Percentiles rank a stretch among this genome's conserved stretches.
Evolutionary conservation across 768 basidiomycete species (phyloP).

Genomic region (Podaxis sp.): DNA sequence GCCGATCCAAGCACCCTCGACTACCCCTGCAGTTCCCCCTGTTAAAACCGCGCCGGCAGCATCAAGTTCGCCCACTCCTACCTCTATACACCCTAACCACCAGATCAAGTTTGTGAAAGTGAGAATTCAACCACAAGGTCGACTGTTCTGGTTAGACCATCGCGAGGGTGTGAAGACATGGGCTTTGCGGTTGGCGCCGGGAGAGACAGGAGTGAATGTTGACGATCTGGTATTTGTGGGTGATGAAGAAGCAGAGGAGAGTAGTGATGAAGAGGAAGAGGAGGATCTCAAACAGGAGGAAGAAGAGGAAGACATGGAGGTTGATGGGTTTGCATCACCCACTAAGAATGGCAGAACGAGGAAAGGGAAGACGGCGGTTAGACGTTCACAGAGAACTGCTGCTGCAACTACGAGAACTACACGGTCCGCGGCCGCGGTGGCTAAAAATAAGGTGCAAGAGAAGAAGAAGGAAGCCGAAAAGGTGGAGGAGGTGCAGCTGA

Average conservation of each 20-base stretch:
- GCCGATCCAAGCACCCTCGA: slow-evolving; percentile 22
- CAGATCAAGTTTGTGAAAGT: slow-evolving; percentile 56
- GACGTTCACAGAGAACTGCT: slow-evolving; percentile 22
- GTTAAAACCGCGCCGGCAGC: slow-evolving; percentile 27
- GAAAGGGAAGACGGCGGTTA: slow-evolving; percentile 38
- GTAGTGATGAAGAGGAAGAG: slow-evolving; percentile 52
- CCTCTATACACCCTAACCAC: slow-evolving; percentile 38
- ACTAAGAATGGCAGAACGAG: slow-evolving; percentile 42
- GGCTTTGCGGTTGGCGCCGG: slow-evolving; percentile 60
- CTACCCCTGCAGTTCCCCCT: slow-evolving; percentile 21
- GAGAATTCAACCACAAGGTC: slow-evolving; percentile 56
- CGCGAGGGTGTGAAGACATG: slow-evolving; percentile 74
- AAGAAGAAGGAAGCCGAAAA: slow-evolving; percentile 44
- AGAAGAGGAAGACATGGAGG: slow-evolving; percentile 46
- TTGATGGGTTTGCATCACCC: slow-evolving; percentile 36
- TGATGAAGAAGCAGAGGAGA: slow-evolving; percentile 60
- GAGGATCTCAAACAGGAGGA: slow-evolving; percentile 37
- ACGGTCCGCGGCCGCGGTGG: slow-evolving; percentile 29
- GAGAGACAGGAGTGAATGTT: slow-evolving; percentile 58
- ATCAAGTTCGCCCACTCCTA: slow-evolving; percentile 40
- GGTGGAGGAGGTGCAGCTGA: slow-evolving; percentile 59
- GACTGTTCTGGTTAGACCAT: slow-evolving; percentile 59
- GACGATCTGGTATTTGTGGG: slow-evolving; percentile 52
- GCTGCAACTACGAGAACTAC: slow-evolving; percentile 21
- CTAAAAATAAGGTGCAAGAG: slow-evolving; percentile 25